Evolutionary conservation across 2,329 filamentous ascomycete species (phyloP).

Genomic region (Fusarium siculi): DNA sequence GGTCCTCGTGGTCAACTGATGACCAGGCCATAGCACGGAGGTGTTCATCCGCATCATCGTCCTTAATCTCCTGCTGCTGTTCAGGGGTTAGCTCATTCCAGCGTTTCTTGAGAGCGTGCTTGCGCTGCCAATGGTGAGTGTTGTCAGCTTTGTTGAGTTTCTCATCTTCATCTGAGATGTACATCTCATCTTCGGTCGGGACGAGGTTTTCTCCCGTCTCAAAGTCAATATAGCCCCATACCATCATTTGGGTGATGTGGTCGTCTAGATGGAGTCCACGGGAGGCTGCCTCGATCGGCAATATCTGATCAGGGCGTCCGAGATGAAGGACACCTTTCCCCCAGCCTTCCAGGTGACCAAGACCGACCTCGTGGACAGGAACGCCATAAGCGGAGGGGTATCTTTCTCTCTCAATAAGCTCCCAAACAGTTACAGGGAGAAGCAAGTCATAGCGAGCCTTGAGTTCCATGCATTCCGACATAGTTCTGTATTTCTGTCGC

Average conservation of each 20-base stretch:
- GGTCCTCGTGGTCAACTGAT: slow-evolving; percentile 37
- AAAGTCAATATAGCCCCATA: slow-evolving; percentile 71
- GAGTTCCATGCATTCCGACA: slow-evolving; percentile 64
- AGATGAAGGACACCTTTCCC: slow-evolving; percentile 60
- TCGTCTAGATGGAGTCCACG: slow-evolving; percentile 64
- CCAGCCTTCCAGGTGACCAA: slow-evolving; percentile 66
- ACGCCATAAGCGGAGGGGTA: slow-evolving; percentile 60
- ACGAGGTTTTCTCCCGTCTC: slow-evolving; percentile 61
- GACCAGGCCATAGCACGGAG: slow-evolving; percentile 51
- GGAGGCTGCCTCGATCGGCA: slow-evolving; percentile 65
- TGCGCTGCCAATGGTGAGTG: slow-evolving; percentile 54
- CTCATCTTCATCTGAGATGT: slow-evolving; percentile 60
- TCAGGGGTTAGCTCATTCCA: slow-evolving; percentile 52
- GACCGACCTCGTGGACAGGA: slow-evolving; percentile 62
- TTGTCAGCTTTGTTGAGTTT: slow-evolving; percentile 48
- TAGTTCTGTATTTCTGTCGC: slow-evolving; percentile 60
- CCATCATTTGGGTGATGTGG: slow-evolving; percentile 66
- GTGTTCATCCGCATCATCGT: slow-evolving; percentile 49
- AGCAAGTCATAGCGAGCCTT: slow-evolving; percentile 67
- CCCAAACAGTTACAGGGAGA: slow-evolving; percentile 49
- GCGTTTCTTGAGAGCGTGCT: slow-evolving; percentile 58
- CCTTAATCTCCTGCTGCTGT: slow-evolving; percentile 53
- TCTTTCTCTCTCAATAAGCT: slow-evolving; percentile 30
- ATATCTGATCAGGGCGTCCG: slow-evolving; percentile 66
- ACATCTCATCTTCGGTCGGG: slow-evolving; percentile 61